phyloP scores from a whole-genome alignment of 768 basidiomycete genomes.

The Hygrocybe coccinea region DNA sequence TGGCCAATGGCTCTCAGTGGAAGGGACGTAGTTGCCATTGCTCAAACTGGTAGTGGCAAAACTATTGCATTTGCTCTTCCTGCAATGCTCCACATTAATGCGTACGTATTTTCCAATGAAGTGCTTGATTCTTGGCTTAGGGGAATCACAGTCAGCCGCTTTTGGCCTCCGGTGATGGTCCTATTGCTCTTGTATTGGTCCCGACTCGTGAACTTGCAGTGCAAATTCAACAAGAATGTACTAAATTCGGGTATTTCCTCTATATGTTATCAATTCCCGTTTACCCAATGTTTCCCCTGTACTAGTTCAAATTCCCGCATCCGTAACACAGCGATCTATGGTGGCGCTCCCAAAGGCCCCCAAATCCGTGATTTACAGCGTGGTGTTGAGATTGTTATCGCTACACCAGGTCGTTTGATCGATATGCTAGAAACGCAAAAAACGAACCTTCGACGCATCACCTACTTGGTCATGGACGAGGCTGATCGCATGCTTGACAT shows the following conservation, averaged over 20 bases:
- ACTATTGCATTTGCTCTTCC: constrained; percentile 98
- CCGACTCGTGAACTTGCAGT: constrained; percentile 98
- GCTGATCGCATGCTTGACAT: constrained; percentile 99
- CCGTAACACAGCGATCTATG: constrained; percentile 97
- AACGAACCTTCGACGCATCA: constrained; percentile 93
- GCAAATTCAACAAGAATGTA: constrained; percentile 98
- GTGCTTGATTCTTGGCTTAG: constrained; percentile 2
- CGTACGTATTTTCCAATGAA: constrained; percentile 47
- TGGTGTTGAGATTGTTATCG: constrained; percentile 96
- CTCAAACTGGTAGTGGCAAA: constrained; percentile 98
- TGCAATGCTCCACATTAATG: constrained; percentile 99
- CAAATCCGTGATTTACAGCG: constrained; percentile 97
- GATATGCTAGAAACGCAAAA: constrained; percentile 98
- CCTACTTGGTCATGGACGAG: constrained; percentile 98
- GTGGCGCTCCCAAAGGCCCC: constrained; percentile 96
- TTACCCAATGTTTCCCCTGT: constrained; percentile 5
- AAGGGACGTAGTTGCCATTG: constrained; percentile 91
- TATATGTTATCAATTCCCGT: background rate
- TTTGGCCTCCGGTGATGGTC: constrained; percentile 89
- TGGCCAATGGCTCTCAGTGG: constrained; percentile 99
- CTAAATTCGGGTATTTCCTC: constrained; percentile 81
- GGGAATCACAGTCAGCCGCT: constrained; percentile 70
- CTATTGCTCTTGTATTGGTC: constrained; percentile 93
- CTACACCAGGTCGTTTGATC: constrained; percentile 99
- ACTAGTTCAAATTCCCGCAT: constrained; percentile 83